Base-by-base conservation (phyloP, 805 yeast species). In the Zygotorulaspora sp. region DNA sequence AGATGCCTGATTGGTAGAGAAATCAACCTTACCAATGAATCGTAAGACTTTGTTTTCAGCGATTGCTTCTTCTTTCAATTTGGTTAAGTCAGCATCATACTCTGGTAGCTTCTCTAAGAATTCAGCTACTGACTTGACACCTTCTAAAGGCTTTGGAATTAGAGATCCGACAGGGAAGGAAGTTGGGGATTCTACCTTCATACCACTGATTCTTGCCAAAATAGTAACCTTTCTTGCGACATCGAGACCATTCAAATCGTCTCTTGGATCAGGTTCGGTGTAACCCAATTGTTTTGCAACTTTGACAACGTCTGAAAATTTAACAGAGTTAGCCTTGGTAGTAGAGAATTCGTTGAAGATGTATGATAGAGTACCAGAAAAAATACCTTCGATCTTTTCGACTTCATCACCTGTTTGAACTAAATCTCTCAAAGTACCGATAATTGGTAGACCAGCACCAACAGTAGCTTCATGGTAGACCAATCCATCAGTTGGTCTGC, bases 261-360 rank as follows among this genome's bases (percentile, higher is more conserved):
- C 99, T 68, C 99, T 82, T 65, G 99, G 98, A 64, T 92, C 99
- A 34, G 99, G 99, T 68, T 92, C 98, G 28, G 97, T 90, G 75
- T 87, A 92, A 35, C 99, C 99, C 49, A 87, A 71, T 36, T 79
- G 66, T 67, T 90, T 90, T 36, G 99, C 98, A 32, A 79, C 78
- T 47, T 75, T 71, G 41, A 92, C 97, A 35, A 92, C 80, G 38
- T 88, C 95, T 17, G 97, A 87, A 63, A 89, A 92, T 60, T 83
- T 84, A 43, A 77, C 74, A 35, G 74, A 70, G 32, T 74, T 68
- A 31, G 80, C 68, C 44, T 69, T 71, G 37, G 78, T 66, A 32
- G 94, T 77, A 28, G 96, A 86, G 64, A 80, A 92, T 59, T 84
- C 89, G 67, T 92, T 92, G 74, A 92, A 92, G 51, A 92, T 87